Evolutionary conservation across 1,284 basidiomycete species (phyloP).

Genomic region (Trametes hirsuta): DNA sequence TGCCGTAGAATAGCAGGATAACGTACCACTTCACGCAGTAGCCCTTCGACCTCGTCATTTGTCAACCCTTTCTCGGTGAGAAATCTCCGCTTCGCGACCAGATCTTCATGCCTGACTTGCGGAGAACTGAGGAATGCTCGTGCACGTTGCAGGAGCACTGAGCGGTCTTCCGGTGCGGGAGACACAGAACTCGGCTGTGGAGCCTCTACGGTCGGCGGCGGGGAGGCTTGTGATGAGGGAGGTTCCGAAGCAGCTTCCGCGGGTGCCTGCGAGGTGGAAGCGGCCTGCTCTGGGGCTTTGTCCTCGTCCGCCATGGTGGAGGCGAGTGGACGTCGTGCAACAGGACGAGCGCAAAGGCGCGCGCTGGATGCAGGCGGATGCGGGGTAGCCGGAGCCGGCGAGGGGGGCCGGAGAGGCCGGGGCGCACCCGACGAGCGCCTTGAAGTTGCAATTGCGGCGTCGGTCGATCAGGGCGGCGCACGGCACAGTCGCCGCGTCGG

Average conservation of each 20-base stretch:
- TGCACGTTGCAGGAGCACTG: conserved; percentile 60
- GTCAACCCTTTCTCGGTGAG: conserved; percentile 73
- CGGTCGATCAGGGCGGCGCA: neutral
- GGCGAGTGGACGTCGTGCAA: neutral
- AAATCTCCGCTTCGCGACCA: conserved; percentile 60
- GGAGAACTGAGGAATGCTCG: conserved; percentile 67
- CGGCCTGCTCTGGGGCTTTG: neutral
- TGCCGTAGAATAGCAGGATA: conserved; percentile 10
- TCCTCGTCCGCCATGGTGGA: conserved; percentile 21
- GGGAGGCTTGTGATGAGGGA: conserved; percentile 6
- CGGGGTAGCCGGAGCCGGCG: conserved; percentile 6
- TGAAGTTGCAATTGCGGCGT: too few relatives aligned
- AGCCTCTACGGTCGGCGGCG: neutral
- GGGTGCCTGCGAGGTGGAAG: neutral
- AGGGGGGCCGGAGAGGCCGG: neutral
- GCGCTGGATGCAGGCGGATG: neutral
- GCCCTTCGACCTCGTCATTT: conserved; percentile 57
- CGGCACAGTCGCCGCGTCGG: neutral
- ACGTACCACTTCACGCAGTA: conserved; percentile 62
- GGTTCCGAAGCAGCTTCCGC: conserved; percentile 8
- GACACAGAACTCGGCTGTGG: neutral
- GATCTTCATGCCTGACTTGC: conserved; percentile 62
- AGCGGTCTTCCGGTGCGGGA: conserved; percentile 15
- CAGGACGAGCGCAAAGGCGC: neutral
- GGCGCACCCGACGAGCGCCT: too few relatives aligned